Base-by-base conservation (phyloP, 2,329 filamentous ascomycete genomes). In the Zalaria obscura region DNA sequence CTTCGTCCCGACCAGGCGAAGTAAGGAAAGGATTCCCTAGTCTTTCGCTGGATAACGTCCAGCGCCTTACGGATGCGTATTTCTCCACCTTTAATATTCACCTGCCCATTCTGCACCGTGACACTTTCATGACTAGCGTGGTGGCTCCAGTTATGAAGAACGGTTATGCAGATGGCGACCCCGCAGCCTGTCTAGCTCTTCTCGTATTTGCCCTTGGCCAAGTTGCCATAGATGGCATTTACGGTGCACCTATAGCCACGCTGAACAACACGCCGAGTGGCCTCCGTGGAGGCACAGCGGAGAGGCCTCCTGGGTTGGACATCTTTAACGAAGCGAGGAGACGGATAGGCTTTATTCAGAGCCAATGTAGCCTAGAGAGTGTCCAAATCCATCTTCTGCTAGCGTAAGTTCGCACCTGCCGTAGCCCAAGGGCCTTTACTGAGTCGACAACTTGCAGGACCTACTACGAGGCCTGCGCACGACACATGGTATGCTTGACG, bases 301-400 rank as follows among this genome's bases (percentile, higher is more conserved):
- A 64, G 9, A 61, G 60, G 11, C 75, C 75, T 2, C 75, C 76
- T 0, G 76, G 76, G 0, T 53, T 79, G 3, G 64, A 65, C 1
- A 64, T 76, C 31, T 79, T 78, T 56, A 79, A 79, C 47, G 75
- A 78, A 54, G 76, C 74, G 10, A 65, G 75, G 39, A 68, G 67
- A 44, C 63, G 73, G n/a, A 65, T 78, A 52, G 75, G 76, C 0
- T 77, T 76, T 51, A 63, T 69, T 6, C 51, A 71, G 40, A 69
- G 69, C 2, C 67, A 73, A 25, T 73, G 67, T 50, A 73, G 66
- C 39, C 54, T 79, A 26, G 73, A 77, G 48, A 76, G 72, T 45
- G 65, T 78, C 5, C 76, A 79, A 50, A 68, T 75, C 36, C 68
- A 70, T 49, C 63, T 74, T 5, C 58, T 80, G 27, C 65, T 72